These are phyloP conservation scores for Coniochaeta hoffmannii DNA, from an alignment of 2,329 filamentous ascomycete genomes.

Conservation along the genomic window DNA sequence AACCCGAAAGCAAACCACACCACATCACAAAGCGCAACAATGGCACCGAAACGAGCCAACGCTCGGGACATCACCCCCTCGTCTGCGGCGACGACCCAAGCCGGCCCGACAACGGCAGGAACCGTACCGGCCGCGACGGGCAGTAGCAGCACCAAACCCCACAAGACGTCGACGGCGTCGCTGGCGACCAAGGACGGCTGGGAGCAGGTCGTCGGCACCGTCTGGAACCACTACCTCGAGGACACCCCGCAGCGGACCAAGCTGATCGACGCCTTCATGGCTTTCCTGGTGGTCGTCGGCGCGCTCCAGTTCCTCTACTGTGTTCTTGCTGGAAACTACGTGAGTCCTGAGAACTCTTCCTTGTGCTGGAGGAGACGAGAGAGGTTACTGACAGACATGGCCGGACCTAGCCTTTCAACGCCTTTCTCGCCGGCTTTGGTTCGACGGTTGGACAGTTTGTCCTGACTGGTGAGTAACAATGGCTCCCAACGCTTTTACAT, in stretches of 20 bases:
- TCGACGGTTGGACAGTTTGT: conserved; percentile 97
- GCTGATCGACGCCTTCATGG: conserved; percentile 86
- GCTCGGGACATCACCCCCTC: conserved; percentile 4
- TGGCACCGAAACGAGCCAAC: conserved; percentile 39
- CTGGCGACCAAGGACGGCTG: conserved; percentile 17
- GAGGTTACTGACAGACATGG: conserved; percentile 3
- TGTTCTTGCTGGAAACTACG: conserved; percentile 85
- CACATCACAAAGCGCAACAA: conserved; percentile 16
- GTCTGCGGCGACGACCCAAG: not conserved
- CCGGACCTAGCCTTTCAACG: conserved; percentile 88
- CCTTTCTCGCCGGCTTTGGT: conserved; percentile 91
- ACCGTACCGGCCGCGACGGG: conserved; percentile 13
- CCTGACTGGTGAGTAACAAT: conserved; percentile 62
- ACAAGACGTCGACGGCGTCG: not conserved
- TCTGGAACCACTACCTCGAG: conserved; percentile 72
- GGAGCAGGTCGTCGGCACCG: conserved; percentile 56
- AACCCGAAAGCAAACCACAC: not conserved
- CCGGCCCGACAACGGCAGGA: conserved; percentile 10
- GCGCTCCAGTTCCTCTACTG: conserved; percentile 93
- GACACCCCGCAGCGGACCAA: conserved; percentile 85
- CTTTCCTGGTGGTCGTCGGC: conserved; percentile 76
- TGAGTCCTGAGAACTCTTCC: conserved; percentile 40
- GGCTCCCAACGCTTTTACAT: not conserved
- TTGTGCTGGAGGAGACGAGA: not conserved
- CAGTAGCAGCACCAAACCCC: conserved; percentile 9